phyloP scores from a whole-genome alignment of 1,284 basidiomycete genomes.

The Rhizoctonia solani region DNA sequence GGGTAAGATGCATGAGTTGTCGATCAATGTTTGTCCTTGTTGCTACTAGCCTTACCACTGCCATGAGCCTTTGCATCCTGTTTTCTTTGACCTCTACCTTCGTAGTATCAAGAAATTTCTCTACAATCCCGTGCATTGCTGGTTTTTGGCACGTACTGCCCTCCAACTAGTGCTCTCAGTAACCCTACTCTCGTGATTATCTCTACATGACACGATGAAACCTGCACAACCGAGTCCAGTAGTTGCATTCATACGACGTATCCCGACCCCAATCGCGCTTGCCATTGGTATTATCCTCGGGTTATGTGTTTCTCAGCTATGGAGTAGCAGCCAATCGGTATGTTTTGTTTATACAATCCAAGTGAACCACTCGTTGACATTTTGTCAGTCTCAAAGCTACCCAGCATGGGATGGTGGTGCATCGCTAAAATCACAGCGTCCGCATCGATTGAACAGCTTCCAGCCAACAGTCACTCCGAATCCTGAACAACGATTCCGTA shows the following conservation, averaged over 20 bases:
- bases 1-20: too few relatives aligned
- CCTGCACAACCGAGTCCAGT: constrained; percentile 23
- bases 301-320: constrained; percentile 60
- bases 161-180: neutral
- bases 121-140: too few relatives aligned
- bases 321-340: constrained; percentile 49
- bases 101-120: too few relatives aligned
- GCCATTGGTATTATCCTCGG: constrained; percentile 68
- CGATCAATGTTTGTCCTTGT: too few relatives aligned
- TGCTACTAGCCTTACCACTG: too few relatives aligned
- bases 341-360: neutral
- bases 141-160: too few relatives aligned
- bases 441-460: constrained; percentile 36
- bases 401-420: constrained; percentile 38
- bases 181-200: neutral
- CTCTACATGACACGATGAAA: constrained; percentile 31
- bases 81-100: too few relatives aligned
- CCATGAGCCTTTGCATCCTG: too few relatives aligned
- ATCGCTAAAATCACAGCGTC: constrained; percentile 38
- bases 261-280: constrained; percentile 45
- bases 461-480: constrained; percentile 63
- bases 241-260: constrained; percentile 28
- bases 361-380: neutral
- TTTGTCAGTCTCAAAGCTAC: constrained; percentile 19
- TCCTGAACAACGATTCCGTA: constrained; percentile 76